These are phyloP conservation scores for Globisporangium paroecandrum DNA, from an alignment of 352 stramenopile genomes.

Conservation along the genomic window DNA sequence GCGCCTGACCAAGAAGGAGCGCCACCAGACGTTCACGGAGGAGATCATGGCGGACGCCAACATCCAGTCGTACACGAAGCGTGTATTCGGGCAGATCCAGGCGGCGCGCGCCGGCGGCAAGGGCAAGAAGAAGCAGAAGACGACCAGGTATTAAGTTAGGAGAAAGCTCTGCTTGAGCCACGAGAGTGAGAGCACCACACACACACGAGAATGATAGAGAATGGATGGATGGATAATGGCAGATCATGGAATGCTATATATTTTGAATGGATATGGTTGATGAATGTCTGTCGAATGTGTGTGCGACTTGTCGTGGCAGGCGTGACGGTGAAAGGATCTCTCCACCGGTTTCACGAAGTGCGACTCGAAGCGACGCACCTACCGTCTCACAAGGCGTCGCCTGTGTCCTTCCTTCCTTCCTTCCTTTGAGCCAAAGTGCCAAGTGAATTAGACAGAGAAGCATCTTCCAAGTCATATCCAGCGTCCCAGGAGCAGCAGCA, in stretches of 20 bases:
- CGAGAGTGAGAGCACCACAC: not conserved
- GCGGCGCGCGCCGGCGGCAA: constrained; percentile 34
- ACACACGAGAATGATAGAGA: not conserved
- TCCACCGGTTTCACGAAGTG: not conserved
- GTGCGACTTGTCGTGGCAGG: not conserved
- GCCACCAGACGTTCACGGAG: constrained; percentile 91
- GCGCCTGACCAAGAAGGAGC: constrained; percentile 90
- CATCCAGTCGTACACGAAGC: constrained; percentile 85
- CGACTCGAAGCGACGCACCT: constrained; percentile 6
- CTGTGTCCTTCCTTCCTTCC: not conserved
- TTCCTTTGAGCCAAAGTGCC: not conserved
- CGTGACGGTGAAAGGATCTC: not conserved
- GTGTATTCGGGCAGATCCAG: constrained; percentile 79
- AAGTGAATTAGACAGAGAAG: not conserved
- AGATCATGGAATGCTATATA: not conserved
- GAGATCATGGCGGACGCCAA: constrained; percentile 91
- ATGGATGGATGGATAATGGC: not conserved
- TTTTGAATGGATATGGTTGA: not conserved
- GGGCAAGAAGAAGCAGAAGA: constrained; percentile 53
- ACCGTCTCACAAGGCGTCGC: constrained; percentile 4
- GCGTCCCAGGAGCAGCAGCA: not conserved
- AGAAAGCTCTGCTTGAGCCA: not conserved
- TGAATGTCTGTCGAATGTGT: not conserved
- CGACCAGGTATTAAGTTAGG: constrained; percentile 5
- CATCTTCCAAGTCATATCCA: not conserved